Evolutionary conservation across 805 yeast species (phyloP).

Genomic region (Vanderwaltozyma tropicalis): DNA sequence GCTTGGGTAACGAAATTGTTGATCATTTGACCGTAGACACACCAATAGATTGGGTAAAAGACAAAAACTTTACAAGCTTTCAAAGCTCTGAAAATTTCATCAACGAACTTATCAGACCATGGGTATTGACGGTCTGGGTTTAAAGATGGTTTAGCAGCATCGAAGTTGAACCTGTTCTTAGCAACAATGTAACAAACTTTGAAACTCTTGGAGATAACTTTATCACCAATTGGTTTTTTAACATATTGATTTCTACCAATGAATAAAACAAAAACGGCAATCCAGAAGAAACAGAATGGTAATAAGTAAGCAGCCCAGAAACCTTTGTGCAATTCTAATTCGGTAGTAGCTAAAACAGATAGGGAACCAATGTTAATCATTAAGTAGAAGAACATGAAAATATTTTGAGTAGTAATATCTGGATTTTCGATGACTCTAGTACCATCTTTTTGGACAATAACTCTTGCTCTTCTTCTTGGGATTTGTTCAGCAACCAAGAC

Average conservation of each 20-base stretch:
- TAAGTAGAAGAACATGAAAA: conserved; percentile 67
- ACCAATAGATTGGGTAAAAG: conserved; percentile 67
- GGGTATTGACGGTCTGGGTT: conserved; percentile 37
- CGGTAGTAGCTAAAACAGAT: conserved; percentile 67
- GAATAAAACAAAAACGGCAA: conserved; percentile 44
- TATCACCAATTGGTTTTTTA: conserved; percentile 51
- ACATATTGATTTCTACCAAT: conserved; percentile 46
- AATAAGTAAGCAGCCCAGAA: conserved; percentile 67
- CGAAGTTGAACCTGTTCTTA: conserved; percentile 40
- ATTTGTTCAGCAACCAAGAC: conserved; percentile 64
- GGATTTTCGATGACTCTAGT: conserved; percentile 62
- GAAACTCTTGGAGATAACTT: conserved; percentile 47
- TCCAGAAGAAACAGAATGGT: conserved; percentile 58
- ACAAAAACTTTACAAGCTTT: conserved; percentile 64
- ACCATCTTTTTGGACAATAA: conserved; percentile 49
- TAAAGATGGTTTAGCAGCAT: conserved; percentile 48
- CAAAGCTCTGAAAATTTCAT: conserved; percentile 55
- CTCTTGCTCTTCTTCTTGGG: conserved; percentile 48
- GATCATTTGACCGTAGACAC: conserved; percentile 62
- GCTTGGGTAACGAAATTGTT: conserved; percentile 68
- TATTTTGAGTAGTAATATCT: conserved; percentile 57
- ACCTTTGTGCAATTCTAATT: conserved; percentile 54
- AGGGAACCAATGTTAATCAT: conserved; percentile 69
- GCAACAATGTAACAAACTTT: conserved; percentile 34
- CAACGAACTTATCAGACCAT: conserved; percentile 66